phyloP scores from a whole-genome alignment of 176 grass and related monocot genomes.

The Cenchrus americanus region DNA sequence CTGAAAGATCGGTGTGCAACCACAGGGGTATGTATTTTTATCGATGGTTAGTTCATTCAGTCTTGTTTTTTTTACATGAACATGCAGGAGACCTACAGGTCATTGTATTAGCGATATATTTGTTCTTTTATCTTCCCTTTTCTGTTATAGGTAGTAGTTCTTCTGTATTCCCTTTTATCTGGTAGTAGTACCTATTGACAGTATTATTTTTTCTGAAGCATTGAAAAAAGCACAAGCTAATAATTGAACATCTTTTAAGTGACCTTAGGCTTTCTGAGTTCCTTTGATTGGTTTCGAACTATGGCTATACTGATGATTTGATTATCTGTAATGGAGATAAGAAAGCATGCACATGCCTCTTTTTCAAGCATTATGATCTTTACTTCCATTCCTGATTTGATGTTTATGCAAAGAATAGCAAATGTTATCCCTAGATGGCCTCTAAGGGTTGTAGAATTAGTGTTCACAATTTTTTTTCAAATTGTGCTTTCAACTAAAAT shows the following conservation, averaged over 20 bases:
- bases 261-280: neutral
- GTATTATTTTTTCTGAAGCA: neutral
- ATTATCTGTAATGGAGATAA: neutral
- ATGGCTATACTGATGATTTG: neutral
- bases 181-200: neutral
- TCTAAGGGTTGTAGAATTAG: neutral
- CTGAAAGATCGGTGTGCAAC: conserved; percentile 9
- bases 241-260: neutral
- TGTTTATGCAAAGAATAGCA: conserved; percentile 21
- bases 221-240: neutral
- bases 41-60: neutral
- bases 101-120: neutral
- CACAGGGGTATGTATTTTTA: conserved; percentile 42
- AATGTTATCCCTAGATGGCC: neutral
- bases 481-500: conserved; percentile 2
- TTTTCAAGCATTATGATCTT: neutral
- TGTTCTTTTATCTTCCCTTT: neutral
- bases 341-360: neutral
- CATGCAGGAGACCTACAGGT: neutral
- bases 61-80: neutral
- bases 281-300: neutral
- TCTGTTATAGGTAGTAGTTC: neutral
- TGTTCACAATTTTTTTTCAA: neutral
- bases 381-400: neutral
- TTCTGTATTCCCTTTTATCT: neutral